Conservation (phyloP, 2,329 filamentous ascomycete species). For the Saccharata proteae region DNA sequence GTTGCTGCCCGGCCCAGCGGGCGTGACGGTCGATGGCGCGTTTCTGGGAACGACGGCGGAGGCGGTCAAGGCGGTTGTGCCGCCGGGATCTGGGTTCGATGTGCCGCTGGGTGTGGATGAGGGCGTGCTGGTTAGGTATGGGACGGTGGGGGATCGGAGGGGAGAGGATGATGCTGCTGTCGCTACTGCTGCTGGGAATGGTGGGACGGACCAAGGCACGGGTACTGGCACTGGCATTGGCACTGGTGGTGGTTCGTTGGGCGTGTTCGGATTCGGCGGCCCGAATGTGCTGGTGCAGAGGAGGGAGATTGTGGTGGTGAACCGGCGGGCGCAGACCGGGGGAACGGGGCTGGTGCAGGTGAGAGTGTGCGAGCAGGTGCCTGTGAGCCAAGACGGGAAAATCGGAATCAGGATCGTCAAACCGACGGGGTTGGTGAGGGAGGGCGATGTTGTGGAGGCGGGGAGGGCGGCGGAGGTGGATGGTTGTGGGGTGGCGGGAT, state of each 20-base stretch:
- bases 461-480: constrained; percentile 12
- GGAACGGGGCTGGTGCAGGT: constrained; percentile 33
- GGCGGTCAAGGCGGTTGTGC: constrained; percentile 44
- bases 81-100: constrained; percentile 41
- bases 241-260: too few relatives aligned
- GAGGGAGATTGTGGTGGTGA: constrained; percentile 38
- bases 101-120: constrained; percentile 50
- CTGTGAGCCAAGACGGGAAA: constrained; percentile 49
- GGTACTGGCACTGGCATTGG: too few relatives aligned
- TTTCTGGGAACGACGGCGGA: constrained; percentile 48
- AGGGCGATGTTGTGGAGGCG: constrained; percentile 8
- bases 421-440: constrained; percentile 34
- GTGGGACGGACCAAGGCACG: too few relatives aligned
- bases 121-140: constrained; percentile 42
- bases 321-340: constrained; percentile 36
- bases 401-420: constrained; percentile 39
- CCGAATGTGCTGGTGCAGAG: constrained; percentile 41
- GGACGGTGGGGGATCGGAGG: constrained; percentile 42
- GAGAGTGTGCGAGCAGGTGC: constrained; percentile 48
- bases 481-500: constrained; percentile 13
- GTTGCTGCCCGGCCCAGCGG: constrained; percentile 42
- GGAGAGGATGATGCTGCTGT: constrained; percentile 35
- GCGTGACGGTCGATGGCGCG: constrained; percentile 50
- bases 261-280: too few relatives aligned
- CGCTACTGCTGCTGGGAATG: too few relatives aligned